These are phyloP conservation scores for Handroanthus guayacan DNA, from an alignment of 257 asterid genomes.

Conservation along the genomic window DNA sequence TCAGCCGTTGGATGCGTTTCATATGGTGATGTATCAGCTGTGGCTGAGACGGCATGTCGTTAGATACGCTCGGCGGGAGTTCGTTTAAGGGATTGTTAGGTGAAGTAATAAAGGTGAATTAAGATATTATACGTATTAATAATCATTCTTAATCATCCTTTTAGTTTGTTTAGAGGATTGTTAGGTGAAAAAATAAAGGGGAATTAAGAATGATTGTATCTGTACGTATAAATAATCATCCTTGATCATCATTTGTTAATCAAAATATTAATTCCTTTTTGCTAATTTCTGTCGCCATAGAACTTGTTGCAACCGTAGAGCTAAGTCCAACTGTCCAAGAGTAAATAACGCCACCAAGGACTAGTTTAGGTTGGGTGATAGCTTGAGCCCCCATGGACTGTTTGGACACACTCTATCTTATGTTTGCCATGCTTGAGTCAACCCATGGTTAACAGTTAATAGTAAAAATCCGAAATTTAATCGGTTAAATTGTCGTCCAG, in stretches of 20 bases:
- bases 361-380: too few species aligned
- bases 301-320: not conserved
- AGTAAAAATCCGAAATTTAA: too few species aligned
- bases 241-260: not conserved
- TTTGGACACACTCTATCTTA: too few species aligned
- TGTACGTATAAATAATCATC: not conserved
- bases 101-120: not conserved
- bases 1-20: slow-evolving; percentile 80
- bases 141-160: not conserved
- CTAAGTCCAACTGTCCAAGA: too few species aligned
- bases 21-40: slow-evolving; percentile 86
- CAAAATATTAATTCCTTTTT: not conserved
- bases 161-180: slow-evolving; percentile 23
- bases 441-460: too few species aligned
- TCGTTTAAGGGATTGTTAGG: not conserved
- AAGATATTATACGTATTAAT: not conserved
- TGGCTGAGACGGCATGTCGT: slow-evolving; percentile 88
- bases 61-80: slow-evolving; percentile 72
- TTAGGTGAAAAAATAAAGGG: not conserved
- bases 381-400: too few species aligned
- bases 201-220: not conserved
- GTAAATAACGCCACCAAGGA: too few species aligned
- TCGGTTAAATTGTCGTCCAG: too few species aligned
- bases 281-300: not conserved
- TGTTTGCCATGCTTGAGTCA: too few species aligned